Base-by-base conservation (phyloP, 2,329 filamentous ascomycete species). In the Fusarium bulbicola region DNA sequence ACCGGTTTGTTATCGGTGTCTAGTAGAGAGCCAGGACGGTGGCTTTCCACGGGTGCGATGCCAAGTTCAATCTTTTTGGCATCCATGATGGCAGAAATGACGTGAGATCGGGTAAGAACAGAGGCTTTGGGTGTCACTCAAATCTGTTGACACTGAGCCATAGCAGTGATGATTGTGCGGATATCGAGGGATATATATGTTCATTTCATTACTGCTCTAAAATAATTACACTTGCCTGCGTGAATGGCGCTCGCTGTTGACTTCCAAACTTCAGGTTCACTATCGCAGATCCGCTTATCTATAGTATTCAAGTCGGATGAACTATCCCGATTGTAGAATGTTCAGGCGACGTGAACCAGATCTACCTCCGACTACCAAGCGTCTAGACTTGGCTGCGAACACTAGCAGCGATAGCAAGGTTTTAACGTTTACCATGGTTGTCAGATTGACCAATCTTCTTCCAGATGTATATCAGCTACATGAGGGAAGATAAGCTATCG, bases 241-340 rank as follows among this genome's bases (percentile, higher is more conserved):
- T n/a, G n/a, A n/a, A n/a, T n/a, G n/a, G n/a, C n/a, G 5, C 26
- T 42, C 24, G 7, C 26, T 1, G 10, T 26, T 1, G 9, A 6
- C 13, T 28, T 12, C 7, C 4, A 10, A 34, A 34, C 14, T 12
- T 21, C 21, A 40, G 9, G 37, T 24, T 57, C 43, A 39, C 20
- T 26, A 32, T 57, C 15, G 30, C 24, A 14, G 21, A 45, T 61
- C n/a, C 0, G 6, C 14, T 26, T 60, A 53, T 53, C 36, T 6
- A 16, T 1, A 24, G 21, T 8, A 43, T 14, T 42, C 34, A 43
- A 30, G 28, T 6, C 10, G 21, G 15, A 21, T 4, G 21, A 15
- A 8, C 46, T 49, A 49, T 49, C 3, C 46, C 46, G 0, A 2
- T 49, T 32, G 0, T 2, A 49, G 46, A 49, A 49, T 49, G 28